Evolutionary conservation across 371 early-diverging fungal species (phyloP).

Genomic region (Nematocida ironsii): DNA sequence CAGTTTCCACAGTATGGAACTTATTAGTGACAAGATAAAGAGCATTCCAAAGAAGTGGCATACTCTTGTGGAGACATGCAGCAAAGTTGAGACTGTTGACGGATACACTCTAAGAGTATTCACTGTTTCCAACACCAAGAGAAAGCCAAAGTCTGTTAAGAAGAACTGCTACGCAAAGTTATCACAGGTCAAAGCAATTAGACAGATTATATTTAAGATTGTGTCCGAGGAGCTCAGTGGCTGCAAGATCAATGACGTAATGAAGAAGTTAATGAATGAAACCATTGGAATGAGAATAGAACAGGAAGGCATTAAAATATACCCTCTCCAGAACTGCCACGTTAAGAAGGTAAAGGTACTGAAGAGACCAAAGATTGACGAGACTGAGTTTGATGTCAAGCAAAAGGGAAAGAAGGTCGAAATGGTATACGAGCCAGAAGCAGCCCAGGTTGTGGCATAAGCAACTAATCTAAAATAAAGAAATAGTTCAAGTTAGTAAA

Average conservation of each 20-base stretch:
- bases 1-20: slow-evolving; percentile 99
- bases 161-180: slow-evolving; percentile 96
- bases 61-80: slow-evolving; percentile 92
- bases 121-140: slow-evolving; percentile 92
- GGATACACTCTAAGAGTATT: slow-evolving; percentile 96
- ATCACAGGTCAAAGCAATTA: slow-evolving; percentile 92
- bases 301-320: slow-evolving; percentile 90
- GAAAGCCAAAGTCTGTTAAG: slow-evolving; percentile 84
- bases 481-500: background rate
- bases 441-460: background rate
- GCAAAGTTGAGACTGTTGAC: slow-evolving; percentile 98
- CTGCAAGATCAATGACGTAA: slow-evolving; percentile 88
- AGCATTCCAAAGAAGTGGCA: slow-evolving; percentile 99
- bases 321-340: slow-evolving; percentile 94
- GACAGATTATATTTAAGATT: slow-evolving; percentile 99
- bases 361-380: slow-evolving; percentile 71
- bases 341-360: slow-evolving; percentile 98
- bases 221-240: slow-evolving; percentile 81
- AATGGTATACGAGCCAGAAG: slow-evolving; percentile 5
- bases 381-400: slow-evolving; percentile 32
- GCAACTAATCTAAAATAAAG: background rate
- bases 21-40: slow-evolving; percentile 97
- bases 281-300: slow-evolving; percentile 87
- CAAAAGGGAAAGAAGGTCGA: slow-evolving; percentile 48
- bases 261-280: slow-evolving; percentile 82